Evolutionary conservation across 306 rosid species (phyloP).

Genomic region (Rubus idaeus): DNA sequence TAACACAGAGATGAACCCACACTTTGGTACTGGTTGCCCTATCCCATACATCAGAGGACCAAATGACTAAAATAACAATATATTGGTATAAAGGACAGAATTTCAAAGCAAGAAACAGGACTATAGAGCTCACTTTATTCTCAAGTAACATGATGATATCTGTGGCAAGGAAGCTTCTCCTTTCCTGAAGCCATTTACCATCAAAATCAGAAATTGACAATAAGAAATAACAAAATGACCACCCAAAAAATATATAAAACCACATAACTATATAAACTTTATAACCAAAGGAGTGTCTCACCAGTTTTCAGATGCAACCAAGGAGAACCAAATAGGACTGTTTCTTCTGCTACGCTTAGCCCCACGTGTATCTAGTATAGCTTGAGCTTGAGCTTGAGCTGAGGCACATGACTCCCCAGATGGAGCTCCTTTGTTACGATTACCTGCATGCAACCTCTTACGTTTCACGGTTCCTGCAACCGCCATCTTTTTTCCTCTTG

Average conservation of each 20-base stretch:
- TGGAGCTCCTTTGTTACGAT: constrained; percentile 56
- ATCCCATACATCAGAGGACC: constrained; percentile 12
- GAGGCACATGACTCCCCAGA: constrained; percentile 53
- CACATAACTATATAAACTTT: constrained; percentile 3
- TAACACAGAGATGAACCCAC: not conserved
- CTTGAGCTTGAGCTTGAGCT: constrained; percentile 49
- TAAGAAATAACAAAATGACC: constrained; percentile 15
- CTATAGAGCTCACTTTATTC: constrained; percentile 68
- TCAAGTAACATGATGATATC: constrained; percentile 75
- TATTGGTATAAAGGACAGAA: not conserved
- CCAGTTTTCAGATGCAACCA: constrained; percentile 91
- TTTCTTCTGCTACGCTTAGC: constrained; percentile 46
- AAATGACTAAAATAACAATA: constrained; percentile 3
- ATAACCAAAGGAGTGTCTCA: constrained; percentile 33
- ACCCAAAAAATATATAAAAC: constrained; percentile 11
- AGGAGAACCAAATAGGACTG: constrained; percentile 89
- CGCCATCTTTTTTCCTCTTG: constrained; percentile 50
- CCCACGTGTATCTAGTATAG: constrained; percentile 55
- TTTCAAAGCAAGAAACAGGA: constrained; percentile 29
- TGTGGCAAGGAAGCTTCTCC: constrained; percentile 87
- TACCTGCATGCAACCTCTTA: constrained; percentile 56
- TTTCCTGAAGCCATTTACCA: constrained; percentile 59
- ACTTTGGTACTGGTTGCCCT: not conserved
- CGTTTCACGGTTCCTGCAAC: constrained; percentile 62
- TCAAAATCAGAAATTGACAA: constrained; percentile 25